Evolutionary conservation across 331 rosid species (phyloP).

Genomic region (Prunus yedoensis): DNA sequence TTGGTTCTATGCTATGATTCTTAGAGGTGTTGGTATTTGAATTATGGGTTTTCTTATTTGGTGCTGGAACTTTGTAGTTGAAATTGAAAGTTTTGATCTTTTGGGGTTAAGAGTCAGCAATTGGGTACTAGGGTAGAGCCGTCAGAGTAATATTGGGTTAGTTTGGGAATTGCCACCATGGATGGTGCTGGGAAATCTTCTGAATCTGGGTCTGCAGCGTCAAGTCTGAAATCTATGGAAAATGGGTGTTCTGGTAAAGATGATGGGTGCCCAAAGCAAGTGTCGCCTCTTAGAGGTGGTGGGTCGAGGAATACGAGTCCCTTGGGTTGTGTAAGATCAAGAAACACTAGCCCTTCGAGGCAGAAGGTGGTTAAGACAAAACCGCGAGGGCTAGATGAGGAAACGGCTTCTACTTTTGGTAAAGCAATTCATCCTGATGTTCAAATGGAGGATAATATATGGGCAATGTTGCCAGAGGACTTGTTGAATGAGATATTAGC

Average conservation of each 20-base stretch:
- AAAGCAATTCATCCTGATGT: slow-evolving; percentile 76
- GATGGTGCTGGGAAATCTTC: slow-evolving; percentile 52
- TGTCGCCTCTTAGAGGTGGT: slow-evolving; percentile 69
- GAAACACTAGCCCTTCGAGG: slow-evolving; percentile 93
- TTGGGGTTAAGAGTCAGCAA: slow-evolving; percentile 15
- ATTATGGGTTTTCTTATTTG: slow-evolving; percentile 22
- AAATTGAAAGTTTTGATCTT: slow-evolving; percentile 30
- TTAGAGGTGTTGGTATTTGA: slow-evolving; percentile 7
- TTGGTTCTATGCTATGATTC: slow-evolving; percentile 15
- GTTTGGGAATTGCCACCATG: slow-evolving; percentile 44
- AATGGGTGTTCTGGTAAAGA: slow-evolving; percentile 59
- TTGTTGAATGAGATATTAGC: slow-evolving; percentile 92
- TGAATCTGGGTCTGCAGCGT: slow-evolving; percentile 56
- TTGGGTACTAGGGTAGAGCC: not conserved
- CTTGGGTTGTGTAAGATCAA: slow-evolving; percentile 65
- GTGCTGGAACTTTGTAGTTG: slow-evolving; percentile 20
- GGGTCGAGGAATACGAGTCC: slow-evolving; percentile 96
- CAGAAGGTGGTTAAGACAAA: slow-evolving; percentile 89
- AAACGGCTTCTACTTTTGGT: slow-evolving; percentile 73
- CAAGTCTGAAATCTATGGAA: slow-evolving; percentile 39
- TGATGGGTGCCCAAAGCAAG: slow-evolving; percentile 58
- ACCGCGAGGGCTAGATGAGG: slow-evolving; percentile 95
- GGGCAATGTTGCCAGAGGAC: slow-evolving; percentile 98
- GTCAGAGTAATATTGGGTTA: slow-evolving; percentile 15
- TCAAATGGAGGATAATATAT: slow-evolving; percentile 93